Percentiles rank a stretch among this genome's conserved stretches.
phyloP scores from a whole-genome alignment of 805 yeast genomes.

The Zygoascus biomembranicola region DNA sequence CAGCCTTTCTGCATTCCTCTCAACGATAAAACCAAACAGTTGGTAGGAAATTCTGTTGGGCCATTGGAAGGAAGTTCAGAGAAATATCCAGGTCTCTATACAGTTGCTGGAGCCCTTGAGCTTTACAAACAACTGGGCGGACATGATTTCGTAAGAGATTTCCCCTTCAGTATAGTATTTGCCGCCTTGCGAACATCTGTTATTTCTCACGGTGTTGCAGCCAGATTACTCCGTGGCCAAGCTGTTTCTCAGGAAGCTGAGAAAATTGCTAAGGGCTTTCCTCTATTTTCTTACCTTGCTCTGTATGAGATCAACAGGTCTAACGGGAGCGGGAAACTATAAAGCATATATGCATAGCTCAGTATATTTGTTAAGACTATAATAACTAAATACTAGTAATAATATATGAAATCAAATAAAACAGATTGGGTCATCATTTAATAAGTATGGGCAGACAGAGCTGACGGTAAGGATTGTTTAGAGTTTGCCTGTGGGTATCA shows the following conservation, averaged over 20 bases:
- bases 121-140: constrained; percentile 27
- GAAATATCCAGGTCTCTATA: constrained; percentile 15
- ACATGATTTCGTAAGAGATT: constrained; percentile 38
- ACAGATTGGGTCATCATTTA: no score
- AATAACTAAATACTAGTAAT: no score
- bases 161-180: constrained; percentile 49
- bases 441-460: no score
- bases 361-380: no score
- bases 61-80: neutral
- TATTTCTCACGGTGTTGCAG: constrained; percentile 55
- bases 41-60: neutral
- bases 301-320: constrained; percentile 10
- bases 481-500: no score
- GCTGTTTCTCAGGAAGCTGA: constrained; percentile 48
- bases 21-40: constrained; percentile 1
- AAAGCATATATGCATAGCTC: neutral
- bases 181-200: constrained; percentile 48
- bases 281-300: constrained; percentile 27
- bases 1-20: constrained; percentile 40
- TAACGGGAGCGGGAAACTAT: neutral
- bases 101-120: constrained; percentile 15
- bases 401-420: no score
- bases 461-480: no score
- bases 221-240: constrained; percentile 42
- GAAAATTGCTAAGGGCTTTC: constrained; percentile 29